phyloP scores from a whole-genome alignment of 352 stramenopile genomes.

The Peronospora tabacina region DNA sequence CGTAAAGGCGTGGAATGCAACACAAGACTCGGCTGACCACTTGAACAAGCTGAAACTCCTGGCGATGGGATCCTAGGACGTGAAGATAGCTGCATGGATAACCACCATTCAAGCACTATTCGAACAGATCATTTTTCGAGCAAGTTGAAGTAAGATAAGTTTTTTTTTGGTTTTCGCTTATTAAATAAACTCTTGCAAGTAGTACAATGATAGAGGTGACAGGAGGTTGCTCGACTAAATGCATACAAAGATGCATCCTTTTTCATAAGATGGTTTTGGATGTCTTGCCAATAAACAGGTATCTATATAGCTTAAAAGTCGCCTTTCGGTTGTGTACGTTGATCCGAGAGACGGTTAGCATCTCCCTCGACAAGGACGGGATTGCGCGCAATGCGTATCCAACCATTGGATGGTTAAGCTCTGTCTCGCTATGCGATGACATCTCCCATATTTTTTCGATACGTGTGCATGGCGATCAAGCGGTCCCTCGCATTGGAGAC shows the following conservation, averaged over 20 bases:
- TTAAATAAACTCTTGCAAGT: slow-evolving; percentile 2
- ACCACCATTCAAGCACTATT: no score
- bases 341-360: slow-evolving; percentile 92
- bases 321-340: slow-evolving; percentile 75
- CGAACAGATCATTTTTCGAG: no score
- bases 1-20: no score
- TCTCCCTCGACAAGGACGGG: slow-evolving; percentile 92
- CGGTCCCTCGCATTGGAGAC: slow-evolving; percentile 4
- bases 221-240: no score
- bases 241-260: not conserved
- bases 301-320: no score
- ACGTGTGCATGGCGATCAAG: slow-evolving; percentile 16
- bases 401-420: slow-evolving; percentile 81
- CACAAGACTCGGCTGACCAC: no score
- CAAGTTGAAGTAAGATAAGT: no score
- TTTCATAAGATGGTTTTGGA: slow-evolving; percentile 25
- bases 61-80: no score
- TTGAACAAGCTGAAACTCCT: no score
- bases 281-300: slow-evolving; percentile 1
- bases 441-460: slow-evolving; percentile 68
- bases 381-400: slow-evolving; percentile 76
- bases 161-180: no score
- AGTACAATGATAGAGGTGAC: slow-evolving; percentile 29
- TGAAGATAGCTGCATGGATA: no score
- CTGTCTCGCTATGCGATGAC: slow-evolving; percentile 34